Evolutionary conservation across 2,329 filamentous ascomycete genomes (phyloP), one percentile per base, ranked within the genome.

Genomic region (Arachnopeziza araneosa): DNA sequence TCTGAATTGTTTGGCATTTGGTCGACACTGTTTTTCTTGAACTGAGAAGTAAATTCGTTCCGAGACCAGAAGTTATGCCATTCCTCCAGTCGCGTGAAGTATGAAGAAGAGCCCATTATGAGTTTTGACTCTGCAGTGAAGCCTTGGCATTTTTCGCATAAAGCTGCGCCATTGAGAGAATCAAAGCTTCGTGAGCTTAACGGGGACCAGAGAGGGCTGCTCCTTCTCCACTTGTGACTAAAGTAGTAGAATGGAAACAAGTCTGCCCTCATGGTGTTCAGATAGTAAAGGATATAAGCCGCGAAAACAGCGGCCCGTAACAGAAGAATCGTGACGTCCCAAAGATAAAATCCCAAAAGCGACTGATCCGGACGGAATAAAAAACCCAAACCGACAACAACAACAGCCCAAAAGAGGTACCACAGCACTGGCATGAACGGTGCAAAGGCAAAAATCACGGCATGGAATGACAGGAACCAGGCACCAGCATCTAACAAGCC

Each of bases 381-480:
- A 26, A 54, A 54, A 19, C 52, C 52, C 52, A 54, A 44, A 44
- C 52, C 52, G 24, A 54, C 1, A 8, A 32, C 52, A 24, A 44
- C 19, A 24, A 9, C 52, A 32, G 52, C 52, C 52, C 52, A 54
- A 32, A 54, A 21, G 30, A 44, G 24, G 52, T 54, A 54, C 52
- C 52, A 54, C 8, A 44, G 23, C 17, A 44, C 52, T 21, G 52
- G 52, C 30, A 54, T 54, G 52, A 54, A 54, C 26, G 52, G 52
- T 54, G 52, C 52, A 24, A 54, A 54, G 30, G 52, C 52, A 22
- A 26, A 54, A 54, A 54, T 30, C 30, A 54, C 32, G 52, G 21
- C 52, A 54, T 54, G 52, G 24, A 54, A 44, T 54, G 52, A 54
- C 26, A 54, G 52, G 30, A 44, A 54, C 52, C 52, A 54, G 52